Conservation (phyloP, 495 filamentous ascomycete species). For the Penicillium pancosmium region DNA sequence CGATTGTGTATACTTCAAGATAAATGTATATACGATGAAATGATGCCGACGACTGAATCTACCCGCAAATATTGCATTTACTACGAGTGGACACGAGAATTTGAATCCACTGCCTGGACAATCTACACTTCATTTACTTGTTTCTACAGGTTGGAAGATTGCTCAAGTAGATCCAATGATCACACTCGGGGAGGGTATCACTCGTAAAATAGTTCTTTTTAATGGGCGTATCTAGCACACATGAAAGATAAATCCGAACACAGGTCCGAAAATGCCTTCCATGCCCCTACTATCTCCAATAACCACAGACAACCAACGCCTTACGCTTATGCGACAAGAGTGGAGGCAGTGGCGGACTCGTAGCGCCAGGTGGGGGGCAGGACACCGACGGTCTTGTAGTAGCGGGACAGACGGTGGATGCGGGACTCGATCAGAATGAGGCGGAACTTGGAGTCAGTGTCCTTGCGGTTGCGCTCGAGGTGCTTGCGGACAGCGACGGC, state of each 20-base stretch:
- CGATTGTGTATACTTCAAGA: conserved; percentile 1
- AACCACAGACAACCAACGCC: conserved; percentile 31
- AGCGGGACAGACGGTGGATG: conserved; percentile 95
- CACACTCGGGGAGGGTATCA: conserved; percentile 29
- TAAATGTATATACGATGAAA: conserved; percentile 11
- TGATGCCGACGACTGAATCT: neutral
- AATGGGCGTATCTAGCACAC: conserved; percentile 30
- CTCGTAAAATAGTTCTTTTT: conserved; percentile 36
- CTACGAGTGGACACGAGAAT: no score
- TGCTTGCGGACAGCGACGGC: conserved; percentile 99
- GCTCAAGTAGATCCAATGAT: conserved; percentile 4
- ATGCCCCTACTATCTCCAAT: conserved; percentile 22
- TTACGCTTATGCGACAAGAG: conserved; percentile 54
- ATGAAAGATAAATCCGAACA: conserved; percentile 19
- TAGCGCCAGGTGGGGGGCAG: conserved; percentile 99
- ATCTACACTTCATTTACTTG: no score
- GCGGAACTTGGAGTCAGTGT: conserved; percentile 99
- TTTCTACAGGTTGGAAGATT: neutral
- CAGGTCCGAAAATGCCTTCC: conserved; percentile 11
- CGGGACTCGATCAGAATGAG: conserved; percentile 99
- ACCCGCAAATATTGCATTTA: no score
- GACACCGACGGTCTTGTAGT: conserved; percentile 99
- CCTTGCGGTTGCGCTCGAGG: conserved; percentile 99
- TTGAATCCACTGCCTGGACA: no score
- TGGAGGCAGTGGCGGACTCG: conserved; percentile 66